Base-by-base conservation (phyloP, 495 filamentous ascomycete genomes). In the Talaromyces borbonicus region DNA sequence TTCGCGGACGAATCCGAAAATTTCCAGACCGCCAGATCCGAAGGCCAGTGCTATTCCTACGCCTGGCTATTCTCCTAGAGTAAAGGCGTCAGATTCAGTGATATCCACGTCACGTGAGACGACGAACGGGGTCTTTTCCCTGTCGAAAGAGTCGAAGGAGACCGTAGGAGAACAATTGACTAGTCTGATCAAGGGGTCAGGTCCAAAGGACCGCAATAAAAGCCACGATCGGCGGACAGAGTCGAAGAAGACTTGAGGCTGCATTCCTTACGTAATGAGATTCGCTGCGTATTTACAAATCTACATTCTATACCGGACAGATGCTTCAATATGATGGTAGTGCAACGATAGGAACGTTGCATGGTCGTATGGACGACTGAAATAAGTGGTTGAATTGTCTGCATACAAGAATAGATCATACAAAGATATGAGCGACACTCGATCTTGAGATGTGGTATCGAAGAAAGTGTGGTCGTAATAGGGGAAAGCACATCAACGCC, bases 21-120 rank as follows among this genome's bases (percentile, higher is more conserved):
- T 41, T 23, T 24, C 24, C 12, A 41, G 20, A 41, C 19, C 20
- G 16, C 19, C 23, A 26, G 19, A 8, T 0, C 19, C 14, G 5
- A 38, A 38, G 35, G 35, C 35, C n/a, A n/a, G n/a, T n/a, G n/a
- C n/a, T n/a, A n/a, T n/a, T 20, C 4, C 38, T 25, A 14, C 12
- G 24, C 19, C 38, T 9, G 15, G 11, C 9, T 26, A 41, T 7
- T 23, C 38, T 4, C 15, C 38, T 14, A 23, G 11, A 18, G 38
- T 41, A 26, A 18, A n/a, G 26, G 38, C 16, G 23, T 26, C 38
- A 26, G 38, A 41, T n/a, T 23, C 43, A 3, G 27, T 29, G 18
- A 36, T 30, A 29, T 30, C 41, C 25, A 43, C 41, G n/a, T 31
- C 43, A 11, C 43, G 36, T 24, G 18, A 46, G 19, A 46, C 43